phyloP scores from a whole-genome alignment of 768 basidiomycete genomes.

The Lentinus brumalis region DNA sequence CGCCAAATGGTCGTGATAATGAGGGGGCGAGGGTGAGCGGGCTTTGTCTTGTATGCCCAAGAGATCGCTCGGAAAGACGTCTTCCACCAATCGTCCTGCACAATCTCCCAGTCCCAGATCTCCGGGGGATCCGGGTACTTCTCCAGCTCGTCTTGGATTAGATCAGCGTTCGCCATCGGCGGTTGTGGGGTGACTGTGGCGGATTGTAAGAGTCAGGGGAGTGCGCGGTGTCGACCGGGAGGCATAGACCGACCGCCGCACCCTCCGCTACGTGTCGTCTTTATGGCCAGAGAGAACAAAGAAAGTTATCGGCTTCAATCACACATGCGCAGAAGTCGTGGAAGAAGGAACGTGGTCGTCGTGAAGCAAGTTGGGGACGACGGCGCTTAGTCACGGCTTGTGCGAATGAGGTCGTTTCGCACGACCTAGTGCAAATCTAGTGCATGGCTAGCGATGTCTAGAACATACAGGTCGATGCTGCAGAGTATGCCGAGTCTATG shows the following conservation, averaged over 20 bases:
- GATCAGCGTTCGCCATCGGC: not conserved
- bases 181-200: not conserved
- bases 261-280: not conserved
- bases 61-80: constrained; percentile 20
- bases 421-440: not conserved
- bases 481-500: too few relatives aligned
- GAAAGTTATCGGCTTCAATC: constrained; percentile 22
- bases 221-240: constrained; percentile 4
- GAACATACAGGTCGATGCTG: not conserved
- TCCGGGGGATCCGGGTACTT: not conserved
- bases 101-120: constrained; percentile 17
- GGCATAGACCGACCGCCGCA: constrained; percentile 5
- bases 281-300: constrained; percentile 17
- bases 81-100: constrained; percentile 22
- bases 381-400: constrained; percentile 16
- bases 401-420: not conserved
- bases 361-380: constrained; percentile 16
- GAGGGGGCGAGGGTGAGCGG: constrained; percentile 20
- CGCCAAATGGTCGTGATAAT: constrained; percentile 24
- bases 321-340: constrained; percentile 22
- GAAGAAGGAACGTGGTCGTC: constrained; percentile 23
- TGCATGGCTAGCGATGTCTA: not conserved
- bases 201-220: constrained; percentile 10
- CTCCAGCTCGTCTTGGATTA: not conserved
- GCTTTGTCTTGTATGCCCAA: constrained; percentile 22